Base-by-base conservation (phyloP, 805 yeast species). In the Schwanniomyces sp. region DNA sequence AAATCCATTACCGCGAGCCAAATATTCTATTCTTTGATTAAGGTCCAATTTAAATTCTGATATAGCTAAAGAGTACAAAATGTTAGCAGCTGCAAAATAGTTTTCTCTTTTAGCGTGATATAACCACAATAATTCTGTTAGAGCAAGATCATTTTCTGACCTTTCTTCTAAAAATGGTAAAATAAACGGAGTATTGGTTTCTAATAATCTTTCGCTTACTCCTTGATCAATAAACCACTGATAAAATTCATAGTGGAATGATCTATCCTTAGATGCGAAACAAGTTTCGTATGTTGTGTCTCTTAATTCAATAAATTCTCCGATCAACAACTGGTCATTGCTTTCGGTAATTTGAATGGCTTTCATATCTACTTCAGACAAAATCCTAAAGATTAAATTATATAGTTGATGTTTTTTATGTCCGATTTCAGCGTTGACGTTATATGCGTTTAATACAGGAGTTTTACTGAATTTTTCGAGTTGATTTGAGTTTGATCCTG, bases 1-100 rank as follows among this genome's bases (percentile, higher is more conserved):
- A 71, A 89, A 91, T 2, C 96, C 96, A 64, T 86, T 87, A 1
- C 97, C 97, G 55, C 97, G 79, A 1, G 97, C 88, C 46, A 94
- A 73, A 62, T 80, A 90, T 66, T 91, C 97, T 39, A 92, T 85
- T 62, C 99, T 80, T 57, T 86, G 85, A 34, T 79, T 76, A 48
- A 92, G 75, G 32, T 78, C 70, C 43, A 92, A 73, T 9, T 79
- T 78, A 63, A 90, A 89, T 44, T 82, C 85, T 14, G 95, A 86
- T 17, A 83, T 70, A 0, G 97, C 86, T 47, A 94, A 70, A 5
- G 81, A 78, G 57, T 86, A 86, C 44, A 74, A 63, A 18, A 88
- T 86, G 53, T 80, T 80, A 0, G 97, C 96, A n/a, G 98, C 96
- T 32, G 84, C 83, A 56, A 80, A 84, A 63, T 84, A 86, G 50